A percentile compares a stretch with the other conserved stretches of the same genome.
Conservation (phyloP, 2,329 filamentous ascomycete species). For the Fusarium marasasianum region DNA sequence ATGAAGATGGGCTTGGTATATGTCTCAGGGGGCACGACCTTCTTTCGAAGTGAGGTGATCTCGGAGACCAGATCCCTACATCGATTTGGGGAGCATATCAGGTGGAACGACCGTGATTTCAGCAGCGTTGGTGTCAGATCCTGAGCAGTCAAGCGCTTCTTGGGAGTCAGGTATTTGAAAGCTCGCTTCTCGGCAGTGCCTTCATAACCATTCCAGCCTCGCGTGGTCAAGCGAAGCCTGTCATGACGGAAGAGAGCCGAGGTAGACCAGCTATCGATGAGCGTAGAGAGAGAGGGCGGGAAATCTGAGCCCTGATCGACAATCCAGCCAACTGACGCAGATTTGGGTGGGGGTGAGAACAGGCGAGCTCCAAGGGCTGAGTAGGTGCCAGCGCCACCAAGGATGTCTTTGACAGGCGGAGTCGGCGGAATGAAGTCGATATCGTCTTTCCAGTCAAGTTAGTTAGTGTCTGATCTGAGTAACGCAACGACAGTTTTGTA, state of each 20-base stretch:
- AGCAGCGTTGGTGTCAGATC: conserved; percentile 75
- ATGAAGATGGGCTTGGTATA: conserved; percentile 77
- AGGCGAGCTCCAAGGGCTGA: conserved; percentile 88
- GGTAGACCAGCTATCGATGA: conserved; percentile 80
- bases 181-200: conserved; percentile 72
- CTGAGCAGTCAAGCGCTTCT: conserved; percentile 78
- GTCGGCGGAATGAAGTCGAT: conserved; percentile 83
- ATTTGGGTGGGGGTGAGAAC: conserved; percentile 75
- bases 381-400: conserved; percentile 91
- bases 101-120: conserved; percentile 80
- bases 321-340: conserved; percentile 83
- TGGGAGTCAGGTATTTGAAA: conserved; percentile 90
- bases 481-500: not conserved
- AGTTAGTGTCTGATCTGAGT: conserved; percentile 11
- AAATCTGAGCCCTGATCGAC: conserved; percentile 92
- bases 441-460: conserved; percentile 72
- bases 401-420: conserved; percentile 75
- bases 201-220: conserved; percentile 92
- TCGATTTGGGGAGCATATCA: conserved; percentile 82
- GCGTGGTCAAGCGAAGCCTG: conserved; percentile 77
- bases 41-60: conserved; percentile 69
- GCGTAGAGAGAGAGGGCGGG: conserved; percentile 68
- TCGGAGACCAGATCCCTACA: conserved; percentile 79
- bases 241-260: conserved; percentile 75
- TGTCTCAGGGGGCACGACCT: conserved; percentile 44